Base-by-base conservation (phyloP, 768 basidiomycete species). In the Amanita polypyramis region DNA sequence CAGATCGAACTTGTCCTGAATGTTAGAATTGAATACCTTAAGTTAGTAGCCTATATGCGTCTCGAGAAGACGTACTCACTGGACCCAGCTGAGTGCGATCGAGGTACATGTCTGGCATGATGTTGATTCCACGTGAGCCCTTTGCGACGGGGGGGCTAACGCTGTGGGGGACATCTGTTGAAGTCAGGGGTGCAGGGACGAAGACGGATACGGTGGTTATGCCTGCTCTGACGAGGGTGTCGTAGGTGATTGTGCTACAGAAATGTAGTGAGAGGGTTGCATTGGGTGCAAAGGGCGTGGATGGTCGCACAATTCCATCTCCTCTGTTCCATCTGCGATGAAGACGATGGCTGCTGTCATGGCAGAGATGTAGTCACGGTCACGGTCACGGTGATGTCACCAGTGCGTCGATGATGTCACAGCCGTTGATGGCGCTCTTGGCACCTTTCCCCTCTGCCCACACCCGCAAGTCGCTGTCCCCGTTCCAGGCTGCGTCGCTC, bases 251-350 rank as follows among this genome's bases (percentile, higher is more conserved):
- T 7, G 85, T 86, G 56, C 86, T 90, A 58, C 34, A 53, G 14
- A 38, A 41, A 33, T n/a, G 47, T 19, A 43, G 33, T 27, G 21
- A 11, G 21, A 11, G 20, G 5, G 36, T 34, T 30, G 40, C 20
- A 20, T 36, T 15, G 7, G 17, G 21, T 19, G 7, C 5, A 32
- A 30, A 15, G 4, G 19, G 38, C 32, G 39, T 32, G 25, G 30
- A 47, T 25, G 33, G 11, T 25, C 79, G 55, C 57, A 85, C 87
- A 89, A 90, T 63, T 89, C 87, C 80, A 88, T 89, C 65, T 91
- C 88, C 60, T 91, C 88, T 1, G 88, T 89, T 10, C 88, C 88
- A 58, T 89, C 75, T 14, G 87, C 82, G 21, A 91, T 75, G 19
- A 91, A 67, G 40, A 91, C 71, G 17, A 88, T 67, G 5, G 83